Evolutionary conservation across 495 filamentous ascomycete species (phyloP), one percentile per base, ranked within the genome.

Genomic region (Penicillium macrosclerotiorum): DNA sequence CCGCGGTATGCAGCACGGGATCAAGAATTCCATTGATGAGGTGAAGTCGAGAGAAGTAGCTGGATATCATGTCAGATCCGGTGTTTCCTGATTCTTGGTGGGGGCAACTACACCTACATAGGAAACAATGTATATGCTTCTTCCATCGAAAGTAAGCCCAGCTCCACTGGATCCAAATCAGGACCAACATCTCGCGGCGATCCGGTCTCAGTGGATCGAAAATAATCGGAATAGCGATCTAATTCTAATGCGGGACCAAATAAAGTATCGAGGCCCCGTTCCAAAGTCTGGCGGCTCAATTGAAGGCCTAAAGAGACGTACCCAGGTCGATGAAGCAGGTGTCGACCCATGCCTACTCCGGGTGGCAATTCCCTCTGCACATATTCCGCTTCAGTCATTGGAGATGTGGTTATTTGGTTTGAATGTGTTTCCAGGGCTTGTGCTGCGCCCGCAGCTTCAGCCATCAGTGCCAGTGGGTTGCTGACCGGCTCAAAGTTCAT

Each of bases 21-120:
- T 84, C 81, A 3, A 85, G 72, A 2, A 82, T 81, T 72, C 82
- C 84, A 26, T 82, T 74, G 0, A 81, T 81, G 45, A 83, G 80
- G 5, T 81, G 75, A 19, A 86, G 74, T 23, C 80, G 81, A 8
- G 74, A 67, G 48, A 79, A 80, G 49, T 84, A 84, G 43, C 80
- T 84, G n/a, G 3, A 8, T 19, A 2, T 2, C 30, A 18, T 11
- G 33, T 35, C 18, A 35, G 7, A 4, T 11, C 4, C 5, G 11
- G 8, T 1, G 3, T 17, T 3, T 18, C 17, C 2, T 8, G 22
- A 1, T 3, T 20, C 17, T 20, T 35, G 11, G 1, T 35, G 3
- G 12, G 3, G 16, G 17, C n/a, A n/a, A n/a, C n/a, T 9, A 35
- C 9, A 48, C 72, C 51, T 64, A 83, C 78, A 80, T 83, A 35